These are phyloP conservation scores for Globisporangium okanoganense DNA, from an alignment of 352 stramenopile species.

Conservation along the genomic window DNA sequence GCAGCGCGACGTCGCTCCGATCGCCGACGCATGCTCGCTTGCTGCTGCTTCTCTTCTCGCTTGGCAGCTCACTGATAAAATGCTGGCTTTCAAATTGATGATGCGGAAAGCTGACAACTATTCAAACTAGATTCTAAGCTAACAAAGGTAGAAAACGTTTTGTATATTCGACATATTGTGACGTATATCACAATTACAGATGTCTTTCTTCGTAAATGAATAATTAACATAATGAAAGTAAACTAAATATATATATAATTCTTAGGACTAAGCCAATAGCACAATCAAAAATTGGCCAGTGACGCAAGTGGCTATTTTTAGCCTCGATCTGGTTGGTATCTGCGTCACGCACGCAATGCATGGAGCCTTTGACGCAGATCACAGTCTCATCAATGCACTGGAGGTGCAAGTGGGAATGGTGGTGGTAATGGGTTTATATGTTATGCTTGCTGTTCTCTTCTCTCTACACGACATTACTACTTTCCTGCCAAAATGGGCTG, in stretches of 20 bases:
- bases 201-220: no score
- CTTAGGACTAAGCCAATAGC: no score
- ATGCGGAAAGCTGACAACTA: neutral
- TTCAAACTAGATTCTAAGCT: neutral
- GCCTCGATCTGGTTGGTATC: neutral
- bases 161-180: neutral
- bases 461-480: neutral
- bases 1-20: conserved; percentile 47
- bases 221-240: no score
- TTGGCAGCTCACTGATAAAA: neutral
- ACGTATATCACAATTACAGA: no score
- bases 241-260: no score
- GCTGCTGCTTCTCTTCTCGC: conserved; percentile 22
- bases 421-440: neutral
- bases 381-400: neutral
- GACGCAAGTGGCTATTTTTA: neutral
- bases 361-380: neutral
- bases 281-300: neutral
- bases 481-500: conserved; percentile 1
- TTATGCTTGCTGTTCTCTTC: neutral
- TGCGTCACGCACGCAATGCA: neutral
- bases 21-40: conserved; percentile 34
- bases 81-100: neutral
- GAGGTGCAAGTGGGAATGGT: neutral
- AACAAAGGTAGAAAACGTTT: no score